phyloP scores from a whole-genome alignment of 768 basidiomycete species.

The Mycena haematopus region DNA sequence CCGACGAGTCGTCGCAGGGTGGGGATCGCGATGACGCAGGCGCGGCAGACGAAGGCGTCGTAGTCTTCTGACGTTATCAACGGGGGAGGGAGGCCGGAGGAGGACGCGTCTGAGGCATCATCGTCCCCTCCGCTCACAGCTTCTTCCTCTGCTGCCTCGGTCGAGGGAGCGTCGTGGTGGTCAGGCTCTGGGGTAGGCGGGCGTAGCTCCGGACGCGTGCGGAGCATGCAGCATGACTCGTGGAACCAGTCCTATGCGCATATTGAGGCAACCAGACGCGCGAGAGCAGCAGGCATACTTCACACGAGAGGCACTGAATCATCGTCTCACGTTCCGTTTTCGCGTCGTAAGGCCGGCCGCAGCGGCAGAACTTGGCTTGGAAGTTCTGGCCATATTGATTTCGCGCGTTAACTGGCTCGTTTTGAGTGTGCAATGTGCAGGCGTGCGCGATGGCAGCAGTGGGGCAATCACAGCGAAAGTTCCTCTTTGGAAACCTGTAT shows the following conservation, averaged over 20 bases:
- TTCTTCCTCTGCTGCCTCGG: not conserved
- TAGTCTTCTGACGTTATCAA: conserved; percentile 74
- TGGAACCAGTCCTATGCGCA: conserved; percentile 83
- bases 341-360: conserved; percentile 73
- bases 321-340: conserved; percentile 80
- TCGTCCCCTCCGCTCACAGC: conserved; percentile 37
- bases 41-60: conserved; percentile 75
- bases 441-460: conserved; percentile 63
- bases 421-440: conserved; percentile 65
- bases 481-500: conserved; percentile 76
- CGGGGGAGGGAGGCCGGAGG: conserved; percentile 69
- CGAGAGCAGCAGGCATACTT: conserved; percentile 64
- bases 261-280: conserved; percentile 4
- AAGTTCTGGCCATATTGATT: conserved; percentile 84
- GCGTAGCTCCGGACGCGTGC: conserved; percentile 64
- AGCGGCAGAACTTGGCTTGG: conserved; percentile 73
- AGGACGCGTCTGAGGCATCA: conserved; percentile 65
- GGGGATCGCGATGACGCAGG: conserved; percentile 65
- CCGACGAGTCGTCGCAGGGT: conserved; percentile 70
- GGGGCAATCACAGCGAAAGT: conserved; percentile 87
- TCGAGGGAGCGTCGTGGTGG: conserved; percentile 2
- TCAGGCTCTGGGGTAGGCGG: conserved; percentile 43
- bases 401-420: conserved; percentile 59
- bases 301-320: conserved; percentile 88
- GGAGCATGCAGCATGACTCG: conserved; percentile 85